Conservation (phyloP, 1,284 basidiomycete species). For the Neolentinus lepideus region DNA sequence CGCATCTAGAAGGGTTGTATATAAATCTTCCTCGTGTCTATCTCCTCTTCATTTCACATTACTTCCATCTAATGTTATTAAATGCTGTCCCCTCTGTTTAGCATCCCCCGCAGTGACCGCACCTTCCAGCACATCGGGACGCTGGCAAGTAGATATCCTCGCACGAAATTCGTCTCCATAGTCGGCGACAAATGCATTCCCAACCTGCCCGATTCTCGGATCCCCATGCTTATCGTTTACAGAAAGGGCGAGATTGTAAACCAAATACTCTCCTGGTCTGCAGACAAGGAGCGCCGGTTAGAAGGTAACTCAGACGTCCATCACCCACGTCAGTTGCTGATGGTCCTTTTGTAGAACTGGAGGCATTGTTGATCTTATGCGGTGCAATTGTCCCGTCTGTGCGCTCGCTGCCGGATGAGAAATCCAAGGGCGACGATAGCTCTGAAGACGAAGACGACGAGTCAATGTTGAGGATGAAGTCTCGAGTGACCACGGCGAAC, state of each 20-base stretch:
- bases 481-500: constrained; percentile 52
- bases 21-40: too few species aligned
- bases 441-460: constrained; percentile 38
- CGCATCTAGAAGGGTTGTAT: too few species aligned
- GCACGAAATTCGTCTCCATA: constrained; percentile 95
- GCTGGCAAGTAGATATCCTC: constrained; percentile 78
- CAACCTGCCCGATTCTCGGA: constrained; percentile 86
- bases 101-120: constrained; percentile 75
- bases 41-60: too few species aligned
- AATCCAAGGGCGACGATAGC: constrained; percentile 21
- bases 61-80: neutral
- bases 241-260: constrained; percentile 84
- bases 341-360: constrained; percentile 47
- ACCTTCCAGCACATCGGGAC: constrained; percentile 66
- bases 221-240: constrained; percentile 93
- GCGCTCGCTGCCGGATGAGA: constrained; percentile 29
- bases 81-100: constrained; percentile 21
- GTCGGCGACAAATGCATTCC: constrained; percentile 94
- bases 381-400: constrained; percentile 44
- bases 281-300: constrained; percentile 68
- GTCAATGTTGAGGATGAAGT: constrained; percentile 41
- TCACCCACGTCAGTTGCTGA: neutral
- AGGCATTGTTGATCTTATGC: constrained; percentile 55
- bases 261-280: constrained; percentile 81
- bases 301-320: constrained; percentile 50